Evolutionary conservation across 305 asterid species (phyloP), one percentile per base, ranked within the genome.

Genomic region (Fraxinus paxiana): DNA sequence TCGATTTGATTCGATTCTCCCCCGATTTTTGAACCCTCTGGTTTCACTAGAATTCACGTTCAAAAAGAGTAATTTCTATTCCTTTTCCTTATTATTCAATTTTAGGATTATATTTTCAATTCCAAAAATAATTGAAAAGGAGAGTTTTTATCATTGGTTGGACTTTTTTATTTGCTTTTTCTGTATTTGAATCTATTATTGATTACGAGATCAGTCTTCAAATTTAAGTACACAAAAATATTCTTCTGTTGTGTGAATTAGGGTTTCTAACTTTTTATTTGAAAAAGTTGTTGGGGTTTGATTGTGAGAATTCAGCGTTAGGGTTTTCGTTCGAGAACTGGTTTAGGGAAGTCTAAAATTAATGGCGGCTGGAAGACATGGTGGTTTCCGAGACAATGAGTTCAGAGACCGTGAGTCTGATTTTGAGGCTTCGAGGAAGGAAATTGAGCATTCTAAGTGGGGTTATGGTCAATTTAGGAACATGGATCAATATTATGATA

Each of bases 341-440:
- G 13, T 63, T 22, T 12, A 10, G 31, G 70, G 33, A 3, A 2
- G 31, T 63, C 34, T 24, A 24, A 26, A 63, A 22, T 63, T 81
- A 46, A 94, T 93, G 98, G 95, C 94, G 5, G 90, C 92, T 84
- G 97, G 95, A 73, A 93, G 90, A 67, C 94, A 90, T 85, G 92
- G 92, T 54, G 93, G 92, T 67, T 89, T 84, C 86, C 88, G 90
- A 80, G 96, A 88, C 70, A 85, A 82, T 81, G 95, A 91, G 78
- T 90, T 89, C 65, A 89, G 90, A 84, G 91, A 87, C 37, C 92
- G 90, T 2, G 92, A 90, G 82, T 76, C 90, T 35, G 95, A 90
- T 80, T 83, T 87, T 2, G 90, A 84, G 84, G 86, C 87, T 74
- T 76, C 96, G 0, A 83, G 83, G 72, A 90, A 87, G 86, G 91